Evolutionary conservation across 164 flowering plant genomes (phyloP), one percentile per base, ranked within the genome.

Genomic region (Nymphaea thermarum): DNA sequence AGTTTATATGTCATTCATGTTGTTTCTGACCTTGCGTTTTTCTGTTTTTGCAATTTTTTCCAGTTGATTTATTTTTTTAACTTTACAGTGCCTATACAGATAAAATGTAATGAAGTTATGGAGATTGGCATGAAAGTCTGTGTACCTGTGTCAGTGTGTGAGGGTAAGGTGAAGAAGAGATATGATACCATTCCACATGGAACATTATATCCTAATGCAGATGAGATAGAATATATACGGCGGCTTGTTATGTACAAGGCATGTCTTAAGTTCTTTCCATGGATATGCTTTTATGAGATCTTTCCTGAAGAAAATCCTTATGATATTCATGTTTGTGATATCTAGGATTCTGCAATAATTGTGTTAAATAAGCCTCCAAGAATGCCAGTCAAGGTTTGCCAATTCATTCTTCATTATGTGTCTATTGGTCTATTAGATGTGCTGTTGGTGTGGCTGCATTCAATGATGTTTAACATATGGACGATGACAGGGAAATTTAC

Each of bases 281-380:
- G 17, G 41, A 5, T 61, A 5, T 15, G n/a, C 8, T 5, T 61
- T 61, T 61, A 16, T 61, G 17, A 5, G 2, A 44, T 1, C 41
- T 64, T 16, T 63, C 42, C 15, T 43, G 53, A 45, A 45, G 53
- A 45, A 45, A 45, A 10, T 5, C 53, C 53, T 45, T 10, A 5
- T 45, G 11, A 45, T 10, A 57, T 15, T 17, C 42, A 8, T 44
- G 42, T 43, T 25, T 2, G 67, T 59, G 44, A 53, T 68, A 79
- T 78, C 70, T 86, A 93, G 98, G 98, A 93, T 77, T 74, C 89
- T 60, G 87, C 96, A 64, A 82, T 93, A 65, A 71, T 93, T 62
- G 87, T 93, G 66, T 77, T 93, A 15, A 93, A 91, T 75, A 93
- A 91, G 81, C 98, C 98, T 60, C 96, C 96, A 3, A 90, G 80